Percentiles rank a stretch among this genome's conserved stretches.
Conservation (phyloP, 768 basidiomycete genomes). For the Collybia sp. region DNA sequence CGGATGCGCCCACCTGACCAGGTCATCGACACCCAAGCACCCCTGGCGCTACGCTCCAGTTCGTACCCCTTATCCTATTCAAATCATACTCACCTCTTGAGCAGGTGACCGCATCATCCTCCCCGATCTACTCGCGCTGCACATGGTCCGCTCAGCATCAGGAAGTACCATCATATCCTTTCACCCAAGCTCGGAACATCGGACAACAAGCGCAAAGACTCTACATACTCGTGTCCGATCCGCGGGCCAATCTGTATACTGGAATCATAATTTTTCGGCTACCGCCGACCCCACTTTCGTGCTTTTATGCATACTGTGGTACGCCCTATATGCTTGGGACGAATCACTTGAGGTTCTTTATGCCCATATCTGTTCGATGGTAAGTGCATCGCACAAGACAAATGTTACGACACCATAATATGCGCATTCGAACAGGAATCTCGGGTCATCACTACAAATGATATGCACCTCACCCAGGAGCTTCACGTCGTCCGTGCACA, state of each 20-base stretch:
- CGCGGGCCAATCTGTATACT: slow-evolving; percentile 39
- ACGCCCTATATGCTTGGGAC: slow-evolving; percentile 58
- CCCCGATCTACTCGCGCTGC: slow-evolving; percentile 48
- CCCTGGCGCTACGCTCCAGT: slow-evolving; percentile 38
- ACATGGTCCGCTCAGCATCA: slow-evolving; percentile 40
- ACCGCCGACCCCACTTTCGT: slow-evolving; percentile 51
- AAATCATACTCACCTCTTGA: not conserved
- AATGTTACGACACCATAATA: not conserved
- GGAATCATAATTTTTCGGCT: slow-evolving; percentile 35
- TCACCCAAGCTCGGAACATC: slow-evolving; percentile 29
- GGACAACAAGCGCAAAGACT: slow-evolving; percentile 26
- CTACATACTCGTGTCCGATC: slow-evolving; percentile 32
- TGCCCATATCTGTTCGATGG: slow-evolving; percentile 42
- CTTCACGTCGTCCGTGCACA: slow-evolving; percentile 55
- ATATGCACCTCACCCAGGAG: slow-evolving; percentile 42
- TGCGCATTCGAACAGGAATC: slow-evolving; percentile 32
- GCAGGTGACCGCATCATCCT: slow-evolving; percentile 27
- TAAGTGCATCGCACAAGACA: slow-evolving; percentile 16
- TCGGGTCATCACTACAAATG: slow-evolving; percentile 31
- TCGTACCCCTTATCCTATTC: slow-evolving; percentile 2
- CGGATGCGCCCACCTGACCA: slow-evolving; percentile 14
- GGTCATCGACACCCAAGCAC: slow-evolving; percentile 49
- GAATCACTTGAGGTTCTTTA: slow-evolving; percentile 51
- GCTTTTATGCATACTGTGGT: slow-evolving; percentile 50
- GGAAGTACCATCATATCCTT: slow-evolving; percentile 40